These are phyloP conservation scores for Catharanthus roseus DNA, from an alignment of 257 asterid species.

Conservation along the genomic window DNA sequence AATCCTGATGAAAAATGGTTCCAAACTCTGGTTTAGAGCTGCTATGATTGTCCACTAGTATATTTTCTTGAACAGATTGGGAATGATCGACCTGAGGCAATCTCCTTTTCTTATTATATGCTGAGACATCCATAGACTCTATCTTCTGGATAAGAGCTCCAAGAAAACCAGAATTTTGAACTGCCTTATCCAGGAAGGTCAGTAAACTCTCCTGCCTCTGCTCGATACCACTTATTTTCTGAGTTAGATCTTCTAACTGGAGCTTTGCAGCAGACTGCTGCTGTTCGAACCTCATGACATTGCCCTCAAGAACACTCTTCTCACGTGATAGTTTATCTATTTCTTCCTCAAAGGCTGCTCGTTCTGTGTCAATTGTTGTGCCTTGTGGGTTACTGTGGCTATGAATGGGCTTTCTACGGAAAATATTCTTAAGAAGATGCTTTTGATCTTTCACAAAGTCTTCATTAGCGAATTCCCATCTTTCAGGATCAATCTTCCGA, in stretches of 20 bases:
- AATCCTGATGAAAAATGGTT: slow-evolving; percentile 37
- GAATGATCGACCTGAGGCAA: slow-evolving; percentile 55
- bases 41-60: slow-evolving; percentile 46
- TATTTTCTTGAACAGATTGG: slow-evolving; percentile 42
- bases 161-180: slow-evolving; percentile 62
- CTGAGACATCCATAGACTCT: slow-evolving; percentile 73
- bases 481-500: slow-evolving; percentile 91
- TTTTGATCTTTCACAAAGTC: slow-evolving; percentile 83
- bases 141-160: slow-evolving; percentile 66
- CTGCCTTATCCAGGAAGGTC: slow-evolving; percentile 49
- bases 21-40: slow-evolving; percentile 47
- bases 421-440: slow-evolving; percentile 82
- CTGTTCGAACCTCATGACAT: slow-evolving; percentile 43
- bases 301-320: slow-evolving; percentile 55
- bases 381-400: slow-evolving; percentile 92
- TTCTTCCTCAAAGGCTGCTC: slow-evolving; percentile 82
- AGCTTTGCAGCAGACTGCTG: slow-evolving; percentile 56
- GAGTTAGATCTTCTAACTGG: slow-evolving; percentile 56
- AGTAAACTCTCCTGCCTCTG: slow-evolving; percentile 67
- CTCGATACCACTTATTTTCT: slow-evolving; percentile 50
- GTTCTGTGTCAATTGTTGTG: slow-evolving; percentile 59
- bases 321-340: slow-evolving; percentile 77
- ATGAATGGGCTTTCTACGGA: slow-evolving; percentile 92
- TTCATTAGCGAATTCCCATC: slow-evolving; percentile 91
- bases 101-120: slow-evolving; percentile 74